phyloP scores from a whole-genome alignment of 306 rosid genomes.

The Ammopiptanthus mongolicus region DNA sequence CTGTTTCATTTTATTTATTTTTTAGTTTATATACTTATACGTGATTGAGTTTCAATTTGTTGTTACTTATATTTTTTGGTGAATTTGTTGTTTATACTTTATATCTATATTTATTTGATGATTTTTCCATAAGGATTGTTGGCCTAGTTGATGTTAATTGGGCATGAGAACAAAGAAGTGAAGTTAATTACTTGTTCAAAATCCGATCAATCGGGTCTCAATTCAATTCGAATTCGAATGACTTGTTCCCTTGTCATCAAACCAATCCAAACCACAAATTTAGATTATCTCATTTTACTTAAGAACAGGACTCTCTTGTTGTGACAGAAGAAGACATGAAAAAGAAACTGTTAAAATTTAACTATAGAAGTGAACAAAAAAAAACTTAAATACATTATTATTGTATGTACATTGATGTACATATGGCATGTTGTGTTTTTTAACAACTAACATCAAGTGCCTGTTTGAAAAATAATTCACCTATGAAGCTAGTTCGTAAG shows the following conservation, averaged over 20 bases:
- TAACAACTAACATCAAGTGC: no score
- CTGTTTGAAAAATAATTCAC: no score
- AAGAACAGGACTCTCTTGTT: not conserved
- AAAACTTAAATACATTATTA: no score
- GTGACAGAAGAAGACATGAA: not conserved
- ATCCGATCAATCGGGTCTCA: not conserved
- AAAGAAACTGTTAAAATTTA: no score
- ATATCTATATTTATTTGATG: not conserved
- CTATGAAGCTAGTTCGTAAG: no score
- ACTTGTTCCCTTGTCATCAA: not conserved
- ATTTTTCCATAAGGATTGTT: not conserved
- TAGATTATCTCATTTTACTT: slow-evolving; percentile 1
- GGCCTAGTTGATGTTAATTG: not conserved
- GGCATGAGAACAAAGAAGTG: not conserved
- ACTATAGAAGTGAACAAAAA: no score
- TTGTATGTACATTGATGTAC: no score
- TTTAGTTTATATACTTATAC: not conserved
- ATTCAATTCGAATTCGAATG: not conserved
- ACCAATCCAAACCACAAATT: not conserved
- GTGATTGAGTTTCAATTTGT: not conserved
- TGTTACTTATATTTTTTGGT: not conserved
- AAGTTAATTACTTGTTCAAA: not conserved
- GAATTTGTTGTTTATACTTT: not conserved
- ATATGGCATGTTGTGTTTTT: no score
- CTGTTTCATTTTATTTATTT: slow-evolving; percentile 16